Evolutionary conservation across 345 rosid species (phyloP).

Genomic region (Hirschfeldia incana): DNA sequence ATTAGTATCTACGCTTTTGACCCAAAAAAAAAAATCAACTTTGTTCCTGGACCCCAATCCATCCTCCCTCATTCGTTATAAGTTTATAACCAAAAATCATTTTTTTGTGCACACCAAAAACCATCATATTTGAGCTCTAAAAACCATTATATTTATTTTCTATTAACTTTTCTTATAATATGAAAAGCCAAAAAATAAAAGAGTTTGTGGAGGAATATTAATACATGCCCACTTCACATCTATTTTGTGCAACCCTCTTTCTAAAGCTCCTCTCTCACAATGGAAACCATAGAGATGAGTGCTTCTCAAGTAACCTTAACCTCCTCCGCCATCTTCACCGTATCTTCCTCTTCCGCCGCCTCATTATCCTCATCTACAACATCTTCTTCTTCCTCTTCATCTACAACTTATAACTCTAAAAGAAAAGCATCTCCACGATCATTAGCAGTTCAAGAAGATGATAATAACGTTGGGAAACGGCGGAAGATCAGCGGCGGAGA

Average conservation of each 20-base stretch:
- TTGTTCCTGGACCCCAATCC: no score
- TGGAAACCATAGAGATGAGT: slow-evolving; percentile 45
- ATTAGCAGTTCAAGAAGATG: slow-evolving; percentile 26
- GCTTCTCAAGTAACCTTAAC: slow-evolving; percentile 37
- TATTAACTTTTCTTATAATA: slow-evolving; percentile 9
- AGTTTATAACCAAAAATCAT: no score
- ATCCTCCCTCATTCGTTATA: no score
- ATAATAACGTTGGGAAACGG: slow-evolving; percentile 33
- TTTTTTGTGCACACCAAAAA: no score
- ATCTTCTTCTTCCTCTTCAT: slow-evolving; percentile 32
- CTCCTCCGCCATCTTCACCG: background rate
- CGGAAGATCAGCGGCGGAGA: slow-evolving; percentile 33
- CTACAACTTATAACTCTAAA: slow-evolving; percentile 28
- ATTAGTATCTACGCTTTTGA: no score
- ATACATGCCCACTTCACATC: slow-evolving; percentile 39
- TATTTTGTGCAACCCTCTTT: slow-evolving; percentile 36
- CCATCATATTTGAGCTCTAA: no score
- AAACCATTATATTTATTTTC: background rate
- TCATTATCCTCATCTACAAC: slow-evolving; percentile 36
- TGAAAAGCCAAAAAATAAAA: slow-evolving; percentile 25
- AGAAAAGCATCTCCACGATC: slow-evolving; percentile 41
- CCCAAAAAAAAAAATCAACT: no score
- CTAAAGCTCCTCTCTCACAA: slow-evolving; percentile 39
- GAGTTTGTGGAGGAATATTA: slow-evolving; percentile 32
- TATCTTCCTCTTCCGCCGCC: slow-evolving; percentile 8